Base-by-base conservation (phyloP, 1,284 basidiomycete species). In the Heliocybe sulcata region DNA sequence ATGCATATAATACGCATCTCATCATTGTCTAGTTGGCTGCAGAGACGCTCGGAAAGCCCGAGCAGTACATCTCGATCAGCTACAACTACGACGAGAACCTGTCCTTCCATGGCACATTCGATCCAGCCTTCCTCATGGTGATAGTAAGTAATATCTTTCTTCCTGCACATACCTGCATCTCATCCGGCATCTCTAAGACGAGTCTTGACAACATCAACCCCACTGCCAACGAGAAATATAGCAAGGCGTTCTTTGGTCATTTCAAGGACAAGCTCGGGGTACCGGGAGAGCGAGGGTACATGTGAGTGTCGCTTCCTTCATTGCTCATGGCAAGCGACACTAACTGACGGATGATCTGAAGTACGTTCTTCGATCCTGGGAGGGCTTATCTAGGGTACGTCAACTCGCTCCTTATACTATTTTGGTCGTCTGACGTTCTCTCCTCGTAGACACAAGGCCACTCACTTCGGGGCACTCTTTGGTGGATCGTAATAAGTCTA, bases 91-190 rank as follows among this genome's bases (percentile, higher is more conserved):
- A 82, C 56, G 80, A 85, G 53, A 73, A 69, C 33, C 72, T 85
- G 58, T 75, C 79, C 4, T 87, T 82, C 63, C 70, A 62, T 16
- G 84, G 83, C 4, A 77, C 77, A 9, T 78, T 84, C 52, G 84
- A 85, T 16, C 85, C 85, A 25, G 81, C 83, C 1, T 78, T 83
- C 64, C 67, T 77, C 52, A 67, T 87, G 58, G 68, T 64, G 48
- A 69, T 85, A 55, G 85, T 87, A 57, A 55, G 81, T 70, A 1
- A 50, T 31, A 20, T 22, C 3, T 11, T 35, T 53, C 31, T 3
- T 23, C 20, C 52, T 10, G 23, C 45, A 22, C 22, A 20, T 12
- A 25, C n/a, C 31, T 35, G 27, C 20, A 8, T 27, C 3, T 31
- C 29, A 23, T 29, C 35, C 33, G 29, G 16, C 25, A 33, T 26